Conservation (phyloP, 2,329 filamentous ascomycete species). For the Plenodomus lindquistii region DNA sequence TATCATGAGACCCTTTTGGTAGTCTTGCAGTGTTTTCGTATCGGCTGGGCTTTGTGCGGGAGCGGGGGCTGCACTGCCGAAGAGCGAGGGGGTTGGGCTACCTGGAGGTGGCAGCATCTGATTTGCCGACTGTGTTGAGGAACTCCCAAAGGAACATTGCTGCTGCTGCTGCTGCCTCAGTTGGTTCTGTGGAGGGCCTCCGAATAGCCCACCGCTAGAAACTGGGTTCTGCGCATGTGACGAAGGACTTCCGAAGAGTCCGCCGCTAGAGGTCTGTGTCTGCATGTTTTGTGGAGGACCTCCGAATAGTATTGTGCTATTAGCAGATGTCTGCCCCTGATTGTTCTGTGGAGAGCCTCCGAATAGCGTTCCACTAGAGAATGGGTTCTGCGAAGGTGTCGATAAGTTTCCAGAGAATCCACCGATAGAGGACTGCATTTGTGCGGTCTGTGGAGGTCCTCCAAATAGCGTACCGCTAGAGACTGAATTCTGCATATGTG, state of each 20-base stretch:
- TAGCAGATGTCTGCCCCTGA: too few relatives aligned
- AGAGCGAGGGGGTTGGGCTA: not conserved
- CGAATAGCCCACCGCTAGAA: not conserved
- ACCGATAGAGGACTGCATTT: too few relatives aligned
- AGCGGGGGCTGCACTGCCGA: not conserved
- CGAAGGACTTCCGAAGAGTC: not conserved
- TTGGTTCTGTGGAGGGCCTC: too few relatives aligned
- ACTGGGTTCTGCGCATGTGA: not conserved
- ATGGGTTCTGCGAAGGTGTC: too few relatives aligned
- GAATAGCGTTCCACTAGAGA: too few relatives aligned
- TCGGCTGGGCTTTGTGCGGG: not conserved
- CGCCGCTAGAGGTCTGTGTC: not conserved
- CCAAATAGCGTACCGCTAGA: too few relatives aligned
- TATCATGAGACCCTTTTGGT: constrained; percentile 83
- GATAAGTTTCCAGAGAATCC: too few relatives aligned
- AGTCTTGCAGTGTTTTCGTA: constrained; percentile 64
- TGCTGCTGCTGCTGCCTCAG: too few relatives aligned
- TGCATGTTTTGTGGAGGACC: not conserved
- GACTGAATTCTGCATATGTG: too few relatives aligned
- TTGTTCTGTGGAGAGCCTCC: too few relatives aligned
- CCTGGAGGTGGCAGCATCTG: not conserved
- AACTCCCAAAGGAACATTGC: not conserved
- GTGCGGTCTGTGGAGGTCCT: too few relatives aligned
- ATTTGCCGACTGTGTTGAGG: not conserved
- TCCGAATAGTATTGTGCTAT: not conserved